These are phyloP conservation scores for Graphilbum fragrans DNA, from an alignment of 2,329 filamentous ascomycete genomes.

Conservation along the genomic window DNA sequence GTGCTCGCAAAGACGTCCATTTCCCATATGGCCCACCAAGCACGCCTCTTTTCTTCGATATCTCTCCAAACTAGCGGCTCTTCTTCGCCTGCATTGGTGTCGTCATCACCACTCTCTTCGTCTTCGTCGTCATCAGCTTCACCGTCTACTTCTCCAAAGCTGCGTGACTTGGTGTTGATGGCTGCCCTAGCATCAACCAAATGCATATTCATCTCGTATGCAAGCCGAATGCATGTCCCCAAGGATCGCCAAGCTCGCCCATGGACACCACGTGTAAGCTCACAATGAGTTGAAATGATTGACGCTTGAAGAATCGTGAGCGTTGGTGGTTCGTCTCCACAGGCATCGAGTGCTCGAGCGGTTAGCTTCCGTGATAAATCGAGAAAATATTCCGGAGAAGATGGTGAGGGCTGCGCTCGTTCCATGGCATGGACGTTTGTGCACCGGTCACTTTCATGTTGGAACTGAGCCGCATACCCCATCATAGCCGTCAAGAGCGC, in stretches of 20 bases:
- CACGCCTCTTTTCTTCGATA: conserved; percentile 1
- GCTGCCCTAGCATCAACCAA: not conserved
- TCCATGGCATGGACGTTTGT: not conserved
- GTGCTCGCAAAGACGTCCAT: conserved; percentile 5
- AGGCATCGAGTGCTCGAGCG: not conserved
- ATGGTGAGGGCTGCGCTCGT: not conserved
- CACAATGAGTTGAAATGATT: conserved; percentile 3
- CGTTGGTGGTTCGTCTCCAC: conserved; percentile 4
- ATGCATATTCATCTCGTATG: conserved; percentile 5
- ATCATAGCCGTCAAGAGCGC: conserved; percentile 3
- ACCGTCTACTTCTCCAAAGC: too few relatives aligned
- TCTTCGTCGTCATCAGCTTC: too few relatives aligned
- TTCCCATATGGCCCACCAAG: conserved; percentile 3
- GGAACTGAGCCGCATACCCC: not conserved
- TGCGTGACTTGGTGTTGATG: too few relatives aligned
- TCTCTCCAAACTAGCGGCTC: not conserved
- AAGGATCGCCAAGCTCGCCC: conserved; percentile 4
- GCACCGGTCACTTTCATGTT: not conserved
- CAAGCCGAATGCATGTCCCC: conserved; percentile 2
- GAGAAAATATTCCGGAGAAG: not conserved
- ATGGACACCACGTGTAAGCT: conserved; percentile 1
- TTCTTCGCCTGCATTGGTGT: too few relatives aligned
- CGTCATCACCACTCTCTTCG: not conserved
- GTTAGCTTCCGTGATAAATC: not conserved
- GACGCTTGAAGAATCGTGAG: conserved; percentile 2